phyloP scores from a whole-genome alignment of 345 rosid genomes.

The Eucalyptus guilfoylei region DNA sequence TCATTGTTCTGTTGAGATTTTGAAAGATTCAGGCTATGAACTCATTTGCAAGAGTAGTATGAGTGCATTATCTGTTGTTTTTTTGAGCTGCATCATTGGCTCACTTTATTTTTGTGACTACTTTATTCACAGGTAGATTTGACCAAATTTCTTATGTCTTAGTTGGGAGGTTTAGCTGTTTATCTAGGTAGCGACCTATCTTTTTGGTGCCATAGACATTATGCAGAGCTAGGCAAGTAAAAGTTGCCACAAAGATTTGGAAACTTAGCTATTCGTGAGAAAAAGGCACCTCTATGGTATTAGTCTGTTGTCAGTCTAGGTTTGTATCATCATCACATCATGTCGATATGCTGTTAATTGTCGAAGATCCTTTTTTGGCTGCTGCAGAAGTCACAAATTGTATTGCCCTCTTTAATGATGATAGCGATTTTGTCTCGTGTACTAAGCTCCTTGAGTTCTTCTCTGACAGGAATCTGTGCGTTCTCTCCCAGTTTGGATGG shows the following conservation, averaged over 20 bases:
- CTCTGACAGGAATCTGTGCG: constrained; percentile 57
- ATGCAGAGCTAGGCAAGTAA: not conserved
- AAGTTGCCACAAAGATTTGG: not conserved
- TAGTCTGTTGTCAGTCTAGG: not conserved
- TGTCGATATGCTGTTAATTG: not conserved
- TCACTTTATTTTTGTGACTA: not conserved
- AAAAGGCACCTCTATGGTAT: not conserved
- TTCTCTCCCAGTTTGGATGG: constrained; percentile 74
- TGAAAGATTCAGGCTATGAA: not conserved
- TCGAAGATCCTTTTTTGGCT: not conserved
- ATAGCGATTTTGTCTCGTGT: not conserved
- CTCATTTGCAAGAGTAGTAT: not conserved
- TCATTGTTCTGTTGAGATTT: not conserved
- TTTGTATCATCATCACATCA: not conserved
- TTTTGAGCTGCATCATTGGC: not conserved
- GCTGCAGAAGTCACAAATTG: not conserved
- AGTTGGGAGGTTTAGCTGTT: not conserved
- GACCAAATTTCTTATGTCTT: not conserved
- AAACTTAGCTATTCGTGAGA: not conserved
- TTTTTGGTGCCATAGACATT: not conserved
- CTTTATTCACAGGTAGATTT: not conserved
- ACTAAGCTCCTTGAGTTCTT: not conserved
- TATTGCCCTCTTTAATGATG: not conserved
- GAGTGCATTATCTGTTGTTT: not conserved
- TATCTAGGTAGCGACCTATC: not conserved